Evolutionary conservation across 768 basidiomycete genomes (phyloP), one percentile per base, ranked within the genome.

Genomic region (Russula emetica): DNA sequence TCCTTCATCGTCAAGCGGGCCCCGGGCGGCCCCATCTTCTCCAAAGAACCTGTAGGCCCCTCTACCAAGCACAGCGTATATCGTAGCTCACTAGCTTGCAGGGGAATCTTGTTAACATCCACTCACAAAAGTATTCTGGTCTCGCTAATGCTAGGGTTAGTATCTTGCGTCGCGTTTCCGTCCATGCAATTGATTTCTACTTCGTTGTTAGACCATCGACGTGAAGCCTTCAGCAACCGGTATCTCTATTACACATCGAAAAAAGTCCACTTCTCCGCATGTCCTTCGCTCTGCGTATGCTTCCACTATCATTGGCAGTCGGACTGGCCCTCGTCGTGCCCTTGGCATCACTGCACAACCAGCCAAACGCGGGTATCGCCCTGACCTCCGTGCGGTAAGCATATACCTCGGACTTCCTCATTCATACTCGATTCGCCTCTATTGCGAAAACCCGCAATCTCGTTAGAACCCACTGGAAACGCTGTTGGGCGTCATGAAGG

Each of bases 121-220:
- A 94, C 80, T 94, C 93, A n/a, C 82, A 83, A 82, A 96, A 95
- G 74, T 94, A 83, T 81, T 96, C 93, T 64, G 92, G 93, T 63
- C 79, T 95, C 64, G 85, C 88, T 72, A 94, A 95, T 82, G 67
- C 79, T 71, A 94, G 89, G 85, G 90, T 88, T 64, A 76, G 38
- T 32, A 26, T 14, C 45, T n/a, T 54, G 4, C 50, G 10, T 30
- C 5, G 14, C 18, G 40, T 10, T 47, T 32, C 16, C 44, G 44
- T 36, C 28, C 49, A 7, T 49, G 30, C 24, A 11, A 13, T 42
- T 62, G 49, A 53, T 30, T 14, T 24, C 40, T 14, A 9, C 22
- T 30, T 13, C 3, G 2, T 13, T 10, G 24, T 26, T 68, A 94
- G 90, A 84, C 84, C 53, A 81, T 93, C 73, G 79, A 83, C 74